phyloP scores from a whole-genome alignment of 768 basidiomycete genomes.

The Candolleomyces eurysporus region DNA sequence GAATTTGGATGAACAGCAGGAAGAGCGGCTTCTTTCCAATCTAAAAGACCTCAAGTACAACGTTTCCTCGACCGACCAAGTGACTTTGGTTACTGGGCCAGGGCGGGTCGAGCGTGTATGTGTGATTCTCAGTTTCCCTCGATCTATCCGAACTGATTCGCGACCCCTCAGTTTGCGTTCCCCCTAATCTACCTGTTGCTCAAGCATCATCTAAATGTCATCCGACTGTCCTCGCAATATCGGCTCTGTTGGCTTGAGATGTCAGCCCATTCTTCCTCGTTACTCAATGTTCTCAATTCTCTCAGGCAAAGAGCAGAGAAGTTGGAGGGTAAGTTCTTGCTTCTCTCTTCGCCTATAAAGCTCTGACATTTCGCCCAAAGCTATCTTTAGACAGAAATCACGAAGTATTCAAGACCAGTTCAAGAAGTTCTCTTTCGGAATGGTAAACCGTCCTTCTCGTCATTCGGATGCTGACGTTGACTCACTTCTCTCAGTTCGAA shows the following conservation, averaged over 20 bases:
- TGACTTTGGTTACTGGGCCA: constrained; percentile 29
- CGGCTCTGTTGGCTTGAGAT: constrained; percentile 31
- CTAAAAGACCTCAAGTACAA: constrained; percentile 27
- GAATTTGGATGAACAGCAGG: constrained; percentile 22
- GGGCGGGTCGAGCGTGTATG: constrained; percentile 36
- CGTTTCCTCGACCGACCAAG: constrained; percentile 29
- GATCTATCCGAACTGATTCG: background rate
- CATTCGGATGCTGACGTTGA: background rate
- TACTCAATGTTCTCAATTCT: constrained; percentile 25
- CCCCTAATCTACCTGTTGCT: constrained; percentile 35
- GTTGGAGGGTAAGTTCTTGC: constrained; percentile 24
- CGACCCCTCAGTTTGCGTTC: constrained; percentile 26
- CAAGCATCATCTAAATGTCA: constrained; percentile 28
- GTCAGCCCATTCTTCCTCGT: constrained; percentile 21
- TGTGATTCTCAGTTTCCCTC: background rate
- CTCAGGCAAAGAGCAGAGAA: constrained; percentile 28
- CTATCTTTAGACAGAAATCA: constrained; percentile 33
- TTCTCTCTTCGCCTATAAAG: background rate
- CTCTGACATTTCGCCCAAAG: constrained; percentile 10
- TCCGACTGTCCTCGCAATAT: constrained; percentile 29
- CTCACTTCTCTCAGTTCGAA: background rate
- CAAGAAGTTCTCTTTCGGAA: constrained; percentile 36
- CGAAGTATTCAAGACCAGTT: constrained; percentile 28
- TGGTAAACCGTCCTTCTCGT: constrained; percentile 16
- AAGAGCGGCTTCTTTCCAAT: constrained; percentile 26